These are phyloP conservation scores for Liquidambar formosana DNA, from an alignment of 164 flowering plant genomes.

Conservation along the genomic window DNA sequence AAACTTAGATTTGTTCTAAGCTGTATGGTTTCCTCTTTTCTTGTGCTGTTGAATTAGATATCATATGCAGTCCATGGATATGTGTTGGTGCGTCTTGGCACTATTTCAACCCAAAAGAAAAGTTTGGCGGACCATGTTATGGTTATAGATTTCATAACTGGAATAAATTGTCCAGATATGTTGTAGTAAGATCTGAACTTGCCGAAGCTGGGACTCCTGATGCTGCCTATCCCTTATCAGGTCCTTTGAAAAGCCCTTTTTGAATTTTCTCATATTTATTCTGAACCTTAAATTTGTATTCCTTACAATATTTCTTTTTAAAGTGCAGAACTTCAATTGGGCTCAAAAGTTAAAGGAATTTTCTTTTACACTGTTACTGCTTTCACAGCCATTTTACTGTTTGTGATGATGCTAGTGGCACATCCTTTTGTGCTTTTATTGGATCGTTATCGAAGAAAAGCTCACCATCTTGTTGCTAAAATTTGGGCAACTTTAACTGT, in stretches of 20 bases:
- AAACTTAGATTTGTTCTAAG: neutral
- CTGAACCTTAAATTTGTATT: neutral
- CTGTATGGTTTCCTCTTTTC: neutral
- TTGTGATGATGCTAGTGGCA: conserved; percentile 62
- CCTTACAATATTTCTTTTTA: conserved; percentile 5
- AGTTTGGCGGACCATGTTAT: conserved; percentile 12
- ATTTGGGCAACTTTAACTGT: conserved; percentile 71
- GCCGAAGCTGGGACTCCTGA: conserved; percentile 47
- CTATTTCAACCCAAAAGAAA: conserved; percentile 7
- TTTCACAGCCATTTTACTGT: conserved; percentile 57
- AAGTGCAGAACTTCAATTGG: conserved; percentile 49
- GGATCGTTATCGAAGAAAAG: conserved; percentile 68
- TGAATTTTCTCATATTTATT: neutral
- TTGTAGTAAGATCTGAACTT: conserved; percentile 52
- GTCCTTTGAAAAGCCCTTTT: conserved; percentile 26
- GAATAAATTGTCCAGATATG: conserved; percentile 21
- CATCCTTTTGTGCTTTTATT: conserved; percentile 89
- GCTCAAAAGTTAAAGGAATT: conserved; percentile 65
- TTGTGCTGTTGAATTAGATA: conserved; percentile 23
- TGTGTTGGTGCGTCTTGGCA: neutral
- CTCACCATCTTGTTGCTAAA: conserved; percentile 77
- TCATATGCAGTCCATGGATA: conserved; percentile 18
- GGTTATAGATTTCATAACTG: conserved; percentile 12
- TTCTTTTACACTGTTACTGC: conserved; percentile 68
- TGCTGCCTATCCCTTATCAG: conserved; percentile 46